Percentiles rank a stretch among this genome's conserved stretches.
Conservation (phyloP, 192 early-diverging fungal species). For the Linnemannia elongata region DNA sequence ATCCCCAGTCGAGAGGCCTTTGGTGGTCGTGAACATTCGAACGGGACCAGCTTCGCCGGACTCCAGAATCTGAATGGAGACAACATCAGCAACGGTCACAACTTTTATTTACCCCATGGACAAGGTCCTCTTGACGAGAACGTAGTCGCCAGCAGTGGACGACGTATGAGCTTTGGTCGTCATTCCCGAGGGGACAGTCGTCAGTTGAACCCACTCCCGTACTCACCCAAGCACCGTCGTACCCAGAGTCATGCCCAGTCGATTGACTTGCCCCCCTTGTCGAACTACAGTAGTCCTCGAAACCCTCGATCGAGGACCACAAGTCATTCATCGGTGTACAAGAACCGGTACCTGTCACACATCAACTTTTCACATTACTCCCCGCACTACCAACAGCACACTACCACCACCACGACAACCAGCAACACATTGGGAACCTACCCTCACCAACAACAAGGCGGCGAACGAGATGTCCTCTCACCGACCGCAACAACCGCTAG, state of each 20-base stretch:
- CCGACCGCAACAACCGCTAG: background rate
- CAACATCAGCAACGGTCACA: background rate
- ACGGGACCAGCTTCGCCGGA: background rate
- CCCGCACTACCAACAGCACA: conserved; percentile 23
- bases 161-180: background rate
- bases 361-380: conserved; percentile 28
- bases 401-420: background rate
- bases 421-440: background rate
- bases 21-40: background rate
- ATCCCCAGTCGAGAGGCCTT: background rate
- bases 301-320: background rate
- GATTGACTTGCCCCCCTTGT: background rate
- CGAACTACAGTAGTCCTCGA: background rate
- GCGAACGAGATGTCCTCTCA: background rate
- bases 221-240: conserved; percentile 21
- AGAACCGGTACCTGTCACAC: conserved; percentile 19
- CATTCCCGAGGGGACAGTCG: background rate
- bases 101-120: background rate
- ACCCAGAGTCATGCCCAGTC: conserved; percentile 34
- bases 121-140: background rate
- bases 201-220: conserved; percentile 7
- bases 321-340: conserved; percentile 24
- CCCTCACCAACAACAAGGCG: background rate
- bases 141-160: background rate
- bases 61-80: background rate